Evolutionary conservation across 306 rosid genomes (phyloP), one percentile per base, ranked within the genome.

Genomic region (Prinsepia uniflora): DNA sequence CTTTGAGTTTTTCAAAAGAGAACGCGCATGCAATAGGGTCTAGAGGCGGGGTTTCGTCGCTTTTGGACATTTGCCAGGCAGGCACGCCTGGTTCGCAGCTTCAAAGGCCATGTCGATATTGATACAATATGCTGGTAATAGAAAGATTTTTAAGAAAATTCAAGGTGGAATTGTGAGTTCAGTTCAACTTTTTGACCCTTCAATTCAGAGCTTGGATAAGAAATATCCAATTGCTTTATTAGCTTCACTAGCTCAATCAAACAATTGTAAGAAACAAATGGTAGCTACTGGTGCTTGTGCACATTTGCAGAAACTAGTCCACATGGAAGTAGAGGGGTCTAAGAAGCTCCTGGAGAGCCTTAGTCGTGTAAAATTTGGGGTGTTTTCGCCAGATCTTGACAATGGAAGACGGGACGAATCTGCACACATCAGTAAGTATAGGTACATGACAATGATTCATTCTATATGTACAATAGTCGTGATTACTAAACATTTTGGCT

Each of bases 301-400:
- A 41, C 72, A 81, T 80, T 80, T 79, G 63, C 92, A 87, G 73
- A 94, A 89, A 77, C 92, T 86, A 24, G 92, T 84, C 41, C 97
- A 83, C 74, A 65, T 76, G 86, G 90, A 91, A 63, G 84, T 91
- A 10, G 89, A 78, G 15, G 99, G 99, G 5, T 82, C 99, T 39
- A 91, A 89, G 89, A 91, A 88, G 78, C 86, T 91, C 53, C 69
- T 85, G 81, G 96, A 86, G 62, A 78, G 89, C 75, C 99, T 91
- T 50, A 85, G 96, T 34, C 96, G 89, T 55, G 96, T 67, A 91
- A 89, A 83, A 87, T 91, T 7, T 94, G 96, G 97, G 96, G 97
- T 46, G 92, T 94, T 68, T 94, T 94, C 78, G 74, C 88, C 46
- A 84, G 97, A 84, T 81, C 90, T 82, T 86, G 88, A 74, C 75